These are phyloP conservation scores for Sclerotinia borealis DNA, from an alignment of 2,329 filamentous ascomycete genomes.

Conservation along the genomic window DNA sequence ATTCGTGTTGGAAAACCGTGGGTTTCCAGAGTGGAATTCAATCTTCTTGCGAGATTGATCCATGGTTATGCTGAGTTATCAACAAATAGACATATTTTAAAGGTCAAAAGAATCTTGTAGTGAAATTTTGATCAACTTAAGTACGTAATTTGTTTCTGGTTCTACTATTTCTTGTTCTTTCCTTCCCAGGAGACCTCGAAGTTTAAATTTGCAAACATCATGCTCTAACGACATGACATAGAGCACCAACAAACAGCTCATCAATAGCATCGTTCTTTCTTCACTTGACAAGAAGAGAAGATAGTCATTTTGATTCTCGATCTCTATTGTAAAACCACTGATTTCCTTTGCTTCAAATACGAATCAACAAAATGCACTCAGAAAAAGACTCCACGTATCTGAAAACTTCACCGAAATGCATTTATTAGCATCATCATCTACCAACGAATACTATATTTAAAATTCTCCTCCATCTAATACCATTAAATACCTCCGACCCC, in stretches of 20 bases:
- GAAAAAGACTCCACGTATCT: not conserved
- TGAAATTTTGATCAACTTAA: not conserved
- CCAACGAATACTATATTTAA: too few relatives aligned
- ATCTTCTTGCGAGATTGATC: not conserved
- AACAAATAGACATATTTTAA: not conserved
- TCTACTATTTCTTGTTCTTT: not conserved
- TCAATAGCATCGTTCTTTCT: too few relatives aligned
- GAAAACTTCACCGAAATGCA: not conserved
- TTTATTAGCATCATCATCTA: too few relatives aligned
- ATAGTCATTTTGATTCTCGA: too few relatives aligned
- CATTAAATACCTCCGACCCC: not conserved
- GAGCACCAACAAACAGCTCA: too few relatives aligned
- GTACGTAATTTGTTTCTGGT: not conserved
- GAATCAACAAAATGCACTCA: not conserved
- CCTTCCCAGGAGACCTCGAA: not conserved
- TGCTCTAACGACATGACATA: too few relatives aligned
- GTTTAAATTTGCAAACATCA: not conserved
- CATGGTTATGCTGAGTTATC: not conserved
- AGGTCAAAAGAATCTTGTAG: not conserved
- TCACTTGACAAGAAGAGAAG: too few relatives aligned
- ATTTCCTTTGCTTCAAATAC: too few relatives aligned
- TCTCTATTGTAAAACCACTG: too few relatives aligned
- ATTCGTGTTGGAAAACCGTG: not conserved
- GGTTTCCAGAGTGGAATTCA: not conserved
- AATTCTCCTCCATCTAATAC: not conserved